These are phyloP conservation scores for Chlorophyllum brunneum DNA, from an alignment of 768 basidiomycete species.

Conservation along the genomic window DNA sequence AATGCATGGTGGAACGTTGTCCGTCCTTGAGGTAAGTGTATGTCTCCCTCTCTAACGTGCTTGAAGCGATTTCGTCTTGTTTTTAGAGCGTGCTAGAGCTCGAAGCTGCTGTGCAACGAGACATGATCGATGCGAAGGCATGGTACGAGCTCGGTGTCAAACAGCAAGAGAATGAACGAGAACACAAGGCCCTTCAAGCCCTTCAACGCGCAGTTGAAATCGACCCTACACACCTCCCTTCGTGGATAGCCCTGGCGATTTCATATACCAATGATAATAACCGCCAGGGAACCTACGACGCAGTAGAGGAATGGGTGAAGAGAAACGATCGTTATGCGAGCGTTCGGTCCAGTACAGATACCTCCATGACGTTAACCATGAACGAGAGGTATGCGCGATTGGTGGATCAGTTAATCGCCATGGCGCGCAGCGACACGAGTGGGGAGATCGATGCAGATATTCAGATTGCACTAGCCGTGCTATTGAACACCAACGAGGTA, in stretches of 20 bases:
- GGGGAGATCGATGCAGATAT: slow-evolving; percentile 86
- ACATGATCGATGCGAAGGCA: slow-evolving; percentile 62
- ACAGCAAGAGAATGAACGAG: slow-evolving; percentile 97
- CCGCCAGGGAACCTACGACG: slow-evolving; percentile 65
- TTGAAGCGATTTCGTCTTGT: neutral
- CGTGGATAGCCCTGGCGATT: slow-evolving; percentile 90
- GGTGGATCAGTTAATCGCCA: slow-evolving; percentile 74
- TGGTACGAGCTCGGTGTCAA: slow-evolving; percentile 96
- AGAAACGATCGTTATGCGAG: slow-evolving; percentile 53
- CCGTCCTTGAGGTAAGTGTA: slow-evolving; percentile 39
- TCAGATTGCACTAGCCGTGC: slow-evolving; percentile 89
- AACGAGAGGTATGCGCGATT: slow-evolving; percentile 47
- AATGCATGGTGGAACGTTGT: slow-evolving; percentile 31
- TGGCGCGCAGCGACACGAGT: slow-evolving; percentile 60
- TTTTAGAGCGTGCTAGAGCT: slow-evolving; percentile 78
- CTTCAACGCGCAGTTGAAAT: slow-evolving; percentile 77
- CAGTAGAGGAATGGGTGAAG: slow-evolving; percentile 82
- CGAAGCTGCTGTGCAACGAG: slow-evolving; percentile 84
- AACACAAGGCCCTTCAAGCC: slow-evolving; percentile 84
- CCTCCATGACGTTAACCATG: slow-evolving; percentile 27
- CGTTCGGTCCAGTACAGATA: slow-evolving; percentile 32
- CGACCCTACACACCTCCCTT: slow-evolving; percentile 67
- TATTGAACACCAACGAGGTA: slow-evolving; percentile 91
- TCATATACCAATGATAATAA: slow-evolving; percentile 89
- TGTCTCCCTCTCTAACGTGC: neutral